Evolutionary conservation across 306 rosid species (phyloP).

Genomic region (Dicorynia guianensis): DNA sequence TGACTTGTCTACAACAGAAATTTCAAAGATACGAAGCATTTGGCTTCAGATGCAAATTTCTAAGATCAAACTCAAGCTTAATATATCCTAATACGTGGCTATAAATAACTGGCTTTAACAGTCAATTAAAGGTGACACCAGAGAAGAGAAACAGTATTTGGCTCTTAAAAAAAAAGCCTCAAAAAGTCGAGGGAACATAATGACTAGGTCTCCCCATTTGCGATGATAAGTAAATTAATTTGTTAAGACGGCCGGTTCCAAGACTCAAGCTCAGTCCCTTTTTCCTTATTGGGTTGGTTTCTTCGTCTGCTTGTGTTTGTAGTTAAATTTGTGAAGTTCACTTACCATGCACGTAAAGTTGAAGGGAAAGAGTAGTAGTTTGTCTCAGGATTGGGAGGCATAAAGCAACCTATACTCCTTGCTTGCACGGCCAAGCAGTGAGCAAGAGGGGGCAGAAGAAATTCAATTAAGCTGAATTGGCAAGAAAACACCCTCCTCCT

Average conservation of each 20-base stretch:
- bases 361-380: constrained; percentile 39
- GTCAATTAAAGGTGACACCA: constrained; percentile 4
- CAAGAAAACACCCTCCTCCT: constrained; percentile 38
- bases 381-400: constrained; percentile 89
- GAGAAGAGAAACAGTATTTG: neutral
- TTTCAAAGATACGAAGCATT: constrained; percentile 22
- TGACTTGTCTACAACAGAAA: constrained; percentile 15
- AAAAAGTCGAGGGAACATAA: constrained; percentile 47
- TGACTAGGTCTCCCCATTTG: constrained; percentile 36
- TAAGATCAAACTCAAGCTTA: constrained; percentile 18
- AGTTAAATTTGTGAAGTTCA: constrained; percentile 52
- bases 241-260: constrained; percentile 37
- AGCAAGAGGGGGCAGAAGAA: neutral
- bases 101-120: constrained; percentile 29
- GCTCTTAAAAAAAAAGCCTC: constrained; percentile 25
- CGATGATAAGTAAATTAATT: neutral
- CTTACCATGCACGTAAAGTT: constrained; percentile 97
- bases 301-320: constrained; percentile 32
- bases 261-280: constrained; percentile 33
- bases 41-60: constrained; percentile 50
- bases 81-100: constrained; percentile 44
- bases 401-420: constrained; percentile 73
- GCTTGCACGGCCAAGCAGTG: constrained; percentile 80
- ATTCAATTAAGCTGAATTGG: constrained; percentile 29
- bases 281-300: neutral